phyloP scores from a whole-genome alignment of 169 alveolate species.

The Perkinsus marinus region DNA sequence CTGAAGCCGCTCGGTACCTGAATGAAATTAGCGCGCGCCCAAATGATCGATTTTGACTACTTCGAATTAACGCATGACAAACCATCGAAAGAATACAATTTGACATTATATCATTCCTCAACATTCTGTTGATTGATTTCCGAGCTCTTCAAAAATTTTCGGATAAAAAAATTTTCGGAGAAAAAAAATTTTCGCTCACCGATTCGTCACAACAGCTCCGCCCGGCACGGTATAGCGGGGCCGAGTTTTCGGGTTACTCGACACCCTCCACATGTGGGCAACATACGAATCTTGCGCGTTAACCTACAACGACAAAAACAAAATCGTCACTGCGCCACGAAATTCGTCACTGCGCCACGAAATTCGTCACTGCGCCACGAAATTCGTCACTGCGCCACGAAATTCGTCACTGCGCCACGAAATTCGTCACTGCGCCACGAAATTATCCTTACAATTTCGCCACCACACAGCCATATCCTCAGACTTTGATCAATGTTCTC shows the following conservation, averaged over 20 bases:
- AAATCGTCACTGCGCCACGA: no score
- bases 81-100: no score
- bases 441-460: constrained; percentile 25
- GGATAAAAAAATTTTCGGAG: no score
- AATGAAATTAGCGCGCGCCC: no score
- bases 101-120: no score
- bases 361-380: neutral
- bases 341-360: neutral
- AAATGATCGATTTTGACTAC: no score
- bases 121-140: no score
- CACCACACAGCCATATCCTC: constrained; percentile 48
- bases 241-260: constrained; percentile 12
- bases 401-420: no score
- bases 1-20: neutral
- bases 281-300: constrained; percentile 15
- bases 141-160: no score
- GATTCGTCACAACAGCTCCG: neutral
- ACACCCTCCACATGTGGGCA: constrained; percentile 30
- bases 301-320: neutral
- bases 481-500: constrained; percentile 44
- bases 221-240: neutral
- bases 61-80: no score
- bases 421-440: neutral
- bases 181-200: neutral
- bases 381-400: neutral